Evolutionary conservation across 106 monocot genomes (phyloP).

Genomic region (Dendrobium catenatum): DNA sequence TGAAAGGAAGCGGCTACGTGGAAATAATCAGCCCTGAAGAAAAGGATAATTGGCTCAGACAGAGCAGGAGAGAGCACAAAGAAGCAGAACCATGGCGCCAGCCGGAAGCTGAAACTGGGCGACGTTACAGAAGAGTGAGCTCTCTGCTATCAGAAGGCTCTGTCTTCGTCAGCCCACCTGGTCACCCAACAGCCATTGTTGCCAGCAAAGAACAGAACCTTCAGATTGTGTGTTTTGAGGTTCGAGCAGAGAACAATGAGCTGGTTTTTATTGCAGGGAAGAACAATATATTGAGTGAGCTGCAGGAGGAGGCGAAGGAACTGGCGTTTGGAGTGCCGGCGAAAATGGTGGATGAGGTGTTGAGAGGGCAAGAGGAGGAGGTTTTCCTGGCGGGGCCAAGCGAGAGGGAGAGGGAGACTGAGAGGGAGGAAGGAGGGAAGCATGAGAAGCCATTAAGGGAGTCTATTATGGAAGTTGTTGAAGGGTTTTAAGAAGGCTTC

Average conservation of each 20-base stretch:
- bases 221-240: slow-evolving; percentile 35
- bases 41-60: not conserved
- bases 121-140: slow-evolving; percentile 25
- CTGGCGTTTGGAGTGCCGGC: slow-evolving; percentile 38
- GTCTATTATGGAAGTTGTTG: slow-evolving; percentile 1
- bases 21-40: slow-evolving; percentile 56
- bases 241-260: slow-evolving; percentile 35
- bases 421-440: not conserved
- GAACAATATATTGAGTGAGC: slow-evolving; percentile 41
- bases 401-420: not conserved
- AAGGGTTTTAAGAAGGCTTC: not conserved
- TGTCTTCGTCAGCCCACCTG: slow-evolving; percentile 37
- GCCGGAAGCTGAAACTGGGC: not conserved
- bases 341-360: slow-evolving; percentile 27
- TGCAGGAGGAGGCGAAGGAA: slow-evolving; percentile 64
- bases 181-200: slow-evolving; percentile 46
- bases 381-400: slow-evolving; percentile 34
- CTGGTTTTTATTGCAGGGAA: slow-evolving; percentile 43
- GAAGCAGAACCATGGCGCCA: not conserved
- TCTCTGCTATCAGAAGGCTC: slow-evolving; percentile 16
- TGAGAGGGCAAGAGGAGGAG: slow-evolving; percentile 21
- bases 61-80: not conserved
- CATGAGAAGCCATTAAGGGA: not conserved
- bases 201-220: slow-evolving; percentile 33
- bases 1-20: slow-evolving; percentile 38